Evolutionary conservation across 495 filamentous ascomycete species (phyloP).

Genomic region (Eremomyces bilateralis): DNA sequence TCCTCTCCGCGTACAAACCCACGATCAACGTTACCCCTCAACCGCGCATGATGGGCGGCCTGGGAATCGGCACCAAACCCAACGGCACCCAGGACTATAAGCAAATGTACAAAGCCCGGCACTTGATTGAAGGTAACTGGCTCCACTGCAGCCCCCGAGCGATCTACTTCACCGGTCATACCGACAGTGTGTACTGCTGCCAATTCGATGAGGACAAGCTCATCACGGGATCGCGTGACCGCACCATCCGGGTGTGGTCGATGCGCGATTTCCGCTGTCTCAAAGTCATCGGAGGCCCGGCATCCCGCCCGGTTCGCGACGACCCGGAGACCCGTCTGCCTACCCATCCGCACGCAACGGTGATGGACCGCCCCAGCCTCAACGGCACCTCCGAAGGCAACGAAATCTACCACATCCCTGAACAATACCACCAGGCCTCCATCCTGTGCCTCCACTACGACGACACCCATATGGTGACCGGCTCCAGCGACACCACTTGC

Average conservation of each 20-base stretch:
- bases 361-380: conserved; percentile 21
- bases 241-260: conserved; percentile 90
- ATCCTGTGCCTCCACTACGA: conserved; percentile 93
- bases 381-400: conserved; percentile 24
- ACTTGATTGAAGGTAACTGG: conserved; percentile 60
- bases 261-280: conserved; percentile 63
- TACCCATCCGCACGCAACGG: conserved; percentile 7
- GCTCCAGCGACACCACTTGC: conserved; percentile 77
- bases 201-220: conserved; percentile 97
- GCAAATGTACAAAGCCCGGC: conserved; percentile 54
- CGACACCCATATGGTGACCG: conserved; percentile 75
- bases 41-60: conserved; percentile 18
- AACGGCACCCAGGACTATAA: conserved; percentile 54
- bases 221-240: conserved; percentile 87
- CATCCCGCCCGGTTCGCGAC: conserved; percentile 8
- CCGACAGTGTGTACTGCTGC: conserved; percentile 88
- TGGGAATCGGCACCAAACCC: conserved; percentile 27
- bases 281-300: conserved; percentile 47
- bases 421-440: conserved; percentile 53
- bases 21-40: conserved; percentile 25
- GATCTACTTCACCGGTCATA: conserved; percentile 78
- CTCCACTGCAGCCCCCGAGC: conserved; percentile 50
- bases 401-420: conserved; percentile 16
- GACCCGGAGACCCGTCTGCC: conserved; percentile 10
- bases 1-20: conserved; percentile 36